Evolutionary conservation across 495 filamentous ascomycete species (phyloP), one percentile per base, ranked within the genome.

Genomic region (Tetracladium setigerum): DNA sequence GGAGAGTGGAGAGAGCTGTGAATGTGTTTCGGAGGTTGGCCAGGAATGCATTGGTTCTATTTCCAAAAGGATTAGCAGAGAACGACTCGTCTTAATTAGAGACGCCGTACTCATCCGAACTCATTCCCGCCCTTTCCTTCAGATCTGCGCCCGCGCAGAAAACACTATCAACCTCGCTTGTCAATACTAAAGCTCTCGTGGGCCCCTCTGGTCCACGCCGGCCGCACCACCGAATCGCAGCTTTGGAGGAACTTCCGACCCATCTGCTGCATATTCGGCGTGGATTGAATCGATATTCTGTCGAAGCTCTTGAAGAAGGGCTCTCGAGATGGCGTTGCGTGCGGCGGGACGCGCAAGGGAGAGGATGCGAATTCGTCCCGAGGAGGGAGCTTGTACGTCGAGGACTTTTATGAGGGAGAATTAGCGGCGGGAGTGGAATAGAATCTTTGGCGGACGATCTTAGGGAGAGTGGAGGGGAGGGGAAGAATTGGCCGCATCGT

Each of bases 141-240:
- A 98, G 63, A 55, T 98, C 91, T 1, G 92, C 92, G 27, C 92
- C 92, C 0, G 94, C 89, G 66, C 91, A 97, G 66, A 98, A 98
- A 44, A 79, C 80, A 2, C 75, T 69, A 35, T 95, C 87, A 14
- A 83, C 70, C 6, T 84, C 86, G 52, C 83, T 89, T 11, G 82
- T 83, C 2, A 97, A 49, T 15, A 97, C 77, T 55, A 98, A 56
- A 0, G 82, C 88, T 36, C 92, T 67, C 8, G 89, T 95, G 0
- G 71, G 70, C 0, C 68, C n/a, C 62, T 68, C 34, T 71, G 15
- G 24, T 65, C 65, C 2, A 62, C 46, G 1, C 67, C 68, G 7
- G 63, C 65, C 0, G 60, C 55, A 14, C 66, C 68, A 18, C 68
- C 68, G 32, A 69, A 72, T 10, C 47, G 62, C 17, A 56, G 54